Conservation (phyloP, 1,284 basidiomycete species). For the Thecaphora frezii region DNA sequence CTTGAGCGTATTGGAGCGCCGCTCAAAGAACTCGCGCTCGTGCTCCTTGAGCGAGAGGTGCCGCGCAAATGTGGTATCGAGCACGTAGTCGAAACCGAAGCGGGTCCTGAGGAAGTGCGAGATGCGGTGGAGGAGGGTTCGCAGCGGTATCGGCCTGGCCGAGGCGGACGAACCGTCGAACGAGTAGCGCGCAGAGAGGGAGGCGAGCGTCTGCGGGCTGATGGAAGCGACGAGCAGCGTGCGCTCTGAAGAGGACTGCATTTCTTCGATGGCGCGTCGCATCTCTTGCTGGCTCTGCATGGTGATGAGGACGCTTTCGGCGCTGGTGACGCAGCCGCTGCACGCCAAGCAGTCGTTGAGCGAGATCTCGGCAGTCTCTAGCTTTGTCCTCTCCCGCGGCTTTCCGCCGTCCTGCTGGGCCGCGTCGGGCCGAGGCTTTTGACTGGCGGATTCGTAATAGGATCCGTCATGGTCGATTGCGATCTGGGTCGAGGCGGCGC, state of each 20-base stretch:
- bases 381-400: constrained; percentile 50
- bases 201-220: constrained; percentile 88
- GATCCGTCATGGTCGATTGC: constrained; percentile 75
- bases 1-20: constrained; percentile 16
- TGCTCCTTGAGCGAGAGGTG: constrained; percentile 83
- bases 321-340: constrained; percentile 96
- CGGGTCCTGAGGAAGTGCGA: constrained; percentile 53
- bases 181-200: constrained; percentile 62
- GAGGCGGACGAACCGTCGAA: constrained; percentile 8
- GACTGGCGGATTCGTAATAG: constrained; percentile 70
- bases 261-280: constrained; percentile 61
- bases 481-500: constrained; percentile 73
- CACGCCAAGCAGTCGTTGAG: constrained; percentile 92
- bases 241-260: constrained; percentile 3
- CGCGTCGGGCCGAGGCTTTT: constrained; percentile 1
- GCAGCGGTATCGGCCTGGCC: constrained; percentile 60
- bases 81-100: constrained; percentile 75
- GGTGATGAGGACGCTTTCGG: constrained; percentile 95
- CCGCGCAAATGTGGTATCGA: constrained; percentile 91
- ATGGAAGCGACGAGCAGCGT: constrained; percentile 49
- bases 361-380: constrained; percentile 76
- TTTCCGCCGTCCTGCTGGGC: constrained; percentile 39
- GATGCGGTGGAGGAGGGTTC: constrained; percentile 62
- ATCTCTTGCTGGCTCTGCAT: constrained; percentile 93
- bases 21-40: constrained; percentile 71